These are phyloP conservation scores for Solioccasus polychromus DNA, from an alignment of 768 basidiomycete genomes.

Conservation along the genomic window DNA sequence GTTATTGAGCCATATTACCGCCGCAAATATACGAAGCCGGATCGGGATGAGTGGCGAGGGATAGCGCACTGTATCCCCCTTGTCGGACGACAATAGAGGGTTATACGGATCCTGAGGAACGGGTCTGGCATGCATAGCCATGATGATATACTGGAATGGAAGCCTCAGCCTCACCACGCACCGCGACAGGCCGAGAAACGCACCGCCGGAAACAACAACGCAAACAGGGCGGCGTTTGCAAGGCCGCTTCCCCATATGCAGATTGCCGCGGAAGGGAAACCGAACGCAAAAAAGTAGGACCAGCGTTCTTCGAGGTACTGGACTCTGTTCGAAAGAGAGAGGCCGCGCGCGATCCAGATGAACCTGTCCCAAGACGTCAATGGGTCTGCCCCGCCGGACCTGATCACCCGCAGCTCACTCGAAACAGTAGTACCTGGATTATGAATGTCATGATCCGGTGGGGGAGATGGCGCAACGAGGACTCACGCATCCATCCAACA, in stretches of 20 bases:
- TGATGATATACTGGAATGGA: conserved; percentile 68
- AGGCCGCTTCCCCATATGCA: conserved; percentile 73
- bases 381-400: neutral
- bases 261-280: conserved; percentile 69
- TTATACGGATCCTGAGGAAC: conserved; percentile 75
- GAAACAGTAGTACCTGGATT: conserved; percentile 81
- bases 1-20: conserved; percentile 76
- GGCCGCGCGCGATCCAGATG: conserved; percentile 72
- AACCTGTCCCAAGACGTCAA: conserved; percentile 46
- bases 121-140: conserved; percentile 77
- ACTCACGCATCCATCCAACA: conserved; percentile 89
- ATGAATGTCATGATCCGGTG: conserved; percentile 1
- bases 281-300: conserved; percentile 87
- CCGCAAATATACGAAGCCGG: conserved; percentile 71
- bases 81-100: conserved; percentile 39
- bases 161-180: conserved; percentile 4
- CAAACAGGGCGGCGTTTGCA: conserved; percentile 81
- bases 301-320: conserved; percentile 82
- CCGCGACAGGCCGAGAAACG: conserved; percentile 24
- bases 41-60: conserved; percentile 80
- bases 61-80: conserved; percentile 48
- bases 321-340: conserved; percentile 66
- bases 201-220: conserved; percentile 77
- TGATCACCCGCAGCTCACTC: conserved; percentile 50
- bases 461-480: neutral